phyloP scores from a whole-genome alignment of 2,329 filamentous ascomycete genomes.

The Colletotrichum orchidophilum region DNA sequence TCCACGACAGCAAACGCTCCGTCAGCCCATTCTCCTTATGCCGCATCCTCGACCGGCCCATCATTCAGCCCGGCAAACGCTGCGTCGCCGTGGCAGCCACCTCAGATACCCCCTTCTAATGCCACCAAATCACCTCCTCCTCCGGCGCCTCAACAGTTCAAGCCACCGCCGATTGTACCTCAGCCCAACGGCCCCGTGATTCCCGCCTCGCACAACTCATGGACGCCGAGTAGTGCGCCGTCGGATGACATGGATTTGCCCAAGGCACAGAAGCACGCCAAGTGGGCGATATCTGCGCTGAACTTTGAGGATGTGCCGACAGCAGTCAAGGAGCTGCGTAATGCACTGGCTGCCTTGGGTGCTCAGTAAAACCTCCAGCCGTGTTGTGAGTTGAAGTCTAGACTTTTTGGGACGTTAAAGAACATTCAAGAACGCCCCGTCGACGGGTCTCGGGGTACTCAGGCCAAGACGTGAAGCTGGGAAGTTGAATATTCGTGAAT shows the following conservation, averaged over 20 bases:
- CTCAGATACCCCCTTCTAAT: slow-evolving; percentile 2
- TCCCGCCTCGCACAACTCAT: slow-evolving; percentile 33
- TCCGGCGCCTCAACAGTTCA: slow-evolving; percentile 36
- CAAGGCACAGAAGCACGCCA: slow-evolving; percentile 92
- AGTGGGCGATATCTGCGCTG: slow-evolving; percentile 94
- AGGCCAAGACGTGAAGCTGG: not conserved
- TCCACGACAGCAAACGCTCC: slow-evolving; percentile 18
- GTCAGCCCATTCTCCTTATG: slow-evolving; percentile 22
- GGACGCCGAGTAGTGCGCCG: slow-evolving; percentile 18
- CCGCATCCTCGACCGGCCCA: slow-evolving; percentile 23
- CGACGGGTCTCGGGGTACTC: not conserved
- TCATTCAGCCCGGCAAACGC: slow-evolving; percentile 23
- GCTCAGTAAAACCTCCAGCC: slow-evolving; percentile 47
- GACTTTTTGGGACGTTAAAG: not conserved
- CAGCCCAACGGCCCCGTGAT: slow-evolving; percentile 13
- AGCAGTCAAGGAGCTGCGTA: slow-evolving; percentile 83
- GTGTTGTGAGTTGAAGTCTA: not conserved
- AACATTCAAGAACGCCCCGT: not conserved
- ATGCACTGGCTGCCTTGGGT: slow-evolving; percentile 77
- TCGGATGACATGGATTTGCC: slow-evolving; percentile 67
- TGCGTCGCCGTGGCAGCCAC: slow-evolving; percentile 20
- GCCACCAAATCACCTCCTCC: slow-evolving; percentile 24
- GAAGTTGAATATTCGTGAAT: not conserved
- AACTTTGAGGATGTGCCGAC: slow-evolving; percentile 97
- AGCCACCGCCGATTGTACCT: slow-evolving; percentile 27